phyloP scores from a whole-genome alignment of 768 basidiomycete genomes.

The Leucogyrophana mollusca region DNA sequence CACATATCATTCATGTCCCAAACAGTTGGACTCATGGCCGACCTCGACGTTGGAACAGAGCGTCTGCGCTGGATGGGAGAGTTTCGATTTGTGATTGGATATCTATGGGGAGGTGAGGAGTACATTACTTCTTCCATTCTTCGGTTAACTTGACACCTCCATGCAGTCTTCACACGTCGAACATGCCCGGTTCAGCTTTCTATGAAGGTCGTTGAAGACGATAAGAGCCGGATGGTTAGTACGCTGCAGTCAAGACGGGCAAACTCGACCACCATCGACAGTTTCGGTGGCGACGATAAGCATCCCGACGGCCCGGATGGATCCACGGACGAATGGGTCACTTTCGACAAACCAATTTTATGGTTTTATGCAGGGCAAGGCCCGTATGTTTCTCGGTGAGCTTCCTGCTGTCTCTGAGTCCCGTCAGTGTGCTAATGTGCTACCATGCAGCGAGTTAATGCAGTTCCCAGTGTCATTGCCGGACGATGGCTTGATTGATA shows the following conservation, averaged over 20 bases:
- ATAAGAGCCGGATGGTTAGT: slow-evolving; percentile 72
- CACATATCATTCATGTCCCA: slow-evolving; percentile 83
- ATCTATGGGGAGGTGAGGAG: slow-evolving; percentile 62
- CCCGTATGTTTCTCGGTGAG: slow-evolving; percentile 68
- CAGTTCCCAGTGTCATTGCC: slow-evolving; percentile 82
- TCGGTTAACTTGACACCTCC: not conserved
- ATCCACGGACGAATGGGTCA: slow-evolving; percentile 65
- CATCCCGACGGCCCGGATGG: slow-evolving; percentile 26
- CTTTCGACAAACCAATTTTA: slow-evolving; percentile 63
- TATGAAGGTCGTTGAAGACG: slow-evolving; percentile 63
- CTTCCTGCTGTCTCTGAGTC: not conserved
- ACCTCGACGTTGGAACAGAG: slow-evolving; percentile 82
- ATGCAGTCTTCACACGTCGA: slow-evolving; percentile 56
- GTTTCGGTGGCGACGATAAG: slow-evolving; percentile 10
- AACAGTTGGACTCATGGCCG: slow-evolving; percentile 81
- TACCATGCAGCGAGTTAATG: slow-evolving; percentile 61
- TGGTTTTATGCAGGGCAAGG: slow-evolving; percentile 80
- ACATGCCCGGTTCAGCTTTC: slow-evolving; percentile 70
- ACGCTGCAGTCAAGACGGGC: slow-evolving; percentile 40
- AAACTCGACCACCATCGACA: slow-evolving; percentile 7
- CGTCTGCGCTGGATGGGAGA: slow-evolving; percentile 87
- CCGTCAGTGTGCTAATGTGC: not conserved
- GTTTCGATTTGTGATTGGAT: slow-evolving; percentile 71
- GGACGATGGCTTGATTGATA: slow-evolving; percentile 75
- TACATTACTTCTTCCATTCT: not conserved